Evolutionary conservation across 495 filamentous ascomycete genomes (phyloP), one percentile per base, ranked within the genome.

Genomic region (Talaromyces proteolyticus): DNA sequence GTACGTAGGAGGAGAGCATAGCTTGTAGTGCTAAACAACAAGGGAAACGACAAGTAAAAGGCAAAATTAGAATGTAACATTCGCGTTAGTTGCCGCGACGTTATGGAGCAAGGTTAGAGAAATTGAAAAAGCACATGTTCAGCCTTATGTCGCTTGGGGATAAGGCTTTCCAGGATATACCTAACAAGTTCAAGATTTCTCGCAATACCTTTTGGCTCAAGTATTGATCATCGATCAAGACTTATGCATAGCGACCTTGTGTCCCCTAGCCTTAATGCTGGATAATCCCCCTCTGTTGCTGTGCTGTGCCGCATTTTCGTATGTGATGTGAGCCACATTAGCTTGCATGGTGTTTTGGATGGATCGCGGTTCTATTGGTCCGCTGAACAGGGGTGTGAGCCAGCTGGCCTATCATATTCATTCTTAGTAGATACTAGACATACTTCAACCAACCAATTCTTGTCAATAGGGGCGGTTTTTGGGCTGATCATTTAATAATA

Each of bases 11-110:
- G 6, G 12, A n/a, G n/a, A n/a, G n/a, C n/a, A n/a, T n/a, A n/a
- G n/a, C n/a, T 12, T 12, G 26, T 12, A 12, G 6, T 6, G 26
- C 26, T 29, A 12, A 29, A 5, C 26, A 29, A 5, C 5, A 4
- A 60, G 25, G 18, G 54, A 49, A 3, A 45, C 53, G 53, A 17
- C 54, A 14, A 12, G 34, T 17, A 14, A 25, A 21, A 16, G 21
- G 36, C 29, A 34, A 34, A 34, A 10, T 34, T 29, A 34, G 14
- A 34, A 10, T 8, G 29, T 34, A 10, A 4, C 29, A 34, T 4
- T n/a, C 29, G 29, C 2, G 29, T 34, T 34, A 34, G 29, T 14
- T 4, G n/a, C 29, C 29, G 29, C 29, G 14, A 14, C 29, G n/a
- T n/a, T n/a, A n/a, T n/a, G n/a, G n/a, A n/a, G n/a, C n/a, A n/a